Conservation (phyloP, 208 protist species). For the Herpetomonas muscarum region DNA sequence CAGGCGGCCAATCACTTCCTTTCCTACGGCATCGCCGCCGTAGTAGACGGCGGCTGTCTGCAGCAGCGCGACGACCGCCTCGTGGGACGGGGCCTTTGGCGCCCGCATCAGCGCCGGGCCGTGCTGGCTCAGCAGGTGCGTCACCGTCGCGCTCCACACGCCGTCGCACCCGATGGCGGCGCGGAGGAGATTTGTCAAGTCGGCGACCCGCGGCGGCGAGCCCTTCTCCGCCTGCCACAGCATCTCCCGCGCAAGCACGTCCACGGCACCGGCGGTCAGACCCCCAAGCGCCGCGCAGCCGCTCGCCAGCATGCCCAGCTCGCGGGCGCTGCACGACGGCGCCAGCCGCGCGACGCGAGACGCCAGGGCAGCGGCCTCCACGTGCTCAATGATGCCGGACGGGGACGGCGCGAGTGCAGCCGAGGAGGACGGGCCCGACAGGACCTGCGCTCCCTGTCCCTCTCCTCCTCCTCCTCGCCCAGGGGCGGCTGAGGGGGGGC, state of each 20-base stretch:
- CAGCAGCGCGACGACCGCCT: neutral
- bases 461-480: neutral
- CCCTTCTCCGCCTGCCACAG: conserved; percentile 13
- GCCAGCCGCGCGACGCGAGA: conserved; percentile 22
- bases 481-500: neutral
- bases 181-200: conserved; percentile 2
- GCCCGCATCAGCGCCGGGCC: neutral
- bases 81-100: too few relatives aligned
- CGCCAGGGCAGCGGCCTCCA: conserved; percentile 1
- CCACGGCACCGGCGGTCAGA: conserved; percentile 17
- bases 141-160: conserved; percentile 5
- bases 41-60: neutral
- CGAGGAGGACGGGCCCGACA: too few relatives aligned
- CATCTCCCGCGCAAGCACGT: conserved; percentile 32
- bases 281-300: conserved; percentile 41
- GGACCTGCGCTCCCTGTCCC: too few relatives aligned
- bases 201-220: conserved; percentile 4
- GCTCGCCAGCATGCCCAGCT: conserved; percentile 58
- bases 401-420: too few relatives aligned
- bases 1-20: too few relatives aligned
- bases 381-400: too few relatives aligned
- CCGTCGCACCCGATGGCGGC: neutral
- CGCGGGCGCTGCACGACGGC: conserved; percentile 41
- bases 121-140: neutral
- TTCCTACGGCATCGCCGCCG: too few relatives aligned